Conservation (phyloP, 768 basidiomycete genomes). For the Candolleomyces eurysporus region DNA sequence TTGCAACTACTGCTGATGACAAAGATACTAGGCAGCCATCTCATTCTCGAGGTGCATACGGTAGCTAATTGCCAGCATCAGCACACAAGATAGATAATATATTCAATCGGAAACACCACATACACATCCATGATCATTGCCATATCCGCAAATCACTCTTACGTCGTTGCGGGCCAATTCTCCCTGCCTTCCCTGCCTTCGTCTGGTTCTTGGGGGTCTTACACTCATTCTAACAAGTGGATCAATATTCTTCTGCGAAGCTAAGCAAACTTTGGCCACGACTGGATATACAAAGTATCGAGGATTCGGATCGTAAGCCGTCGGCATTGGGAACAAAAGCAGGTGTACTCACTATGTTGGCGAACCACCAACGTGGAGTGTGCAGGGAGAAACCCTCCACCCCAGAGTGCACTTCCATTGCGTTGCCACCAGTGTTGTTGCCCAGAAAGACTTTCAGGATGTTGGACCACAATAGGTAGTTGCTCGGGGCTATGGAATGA, state of each 20-base stretch:
- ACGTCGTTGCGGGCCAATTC: constrained; percentile 38
- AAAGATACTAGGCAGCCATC: constrained; percentile 74
- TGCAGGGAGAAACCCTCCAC: constrained; percentile 80
- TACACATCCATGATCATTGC: constrained; percentile 85
- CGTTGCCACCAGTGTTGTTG: constrained; percentile 25
- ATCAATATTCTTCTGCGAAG: constrained; percentile 76
- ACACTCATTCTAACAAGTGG: constrained; percentile 31
- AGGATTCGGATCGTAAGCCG: too few species aligned
- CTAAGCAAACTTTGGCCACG: neutral
- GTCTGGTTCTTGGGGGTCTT: constrained; percentile 9
- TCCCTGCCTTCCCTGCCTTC: constrained; percentile 10
- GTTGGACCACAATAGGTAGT: constrained; percentile 55
- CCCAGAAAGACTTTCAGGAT: constrained; percentile 61
- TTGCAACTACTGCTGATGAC: constrained; percentile 38
- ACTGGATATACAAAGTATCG: too few species aligned
- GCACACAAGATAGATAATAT: constrained; percentile 5
- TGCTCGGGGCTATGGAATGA: constrained; percentile 13
- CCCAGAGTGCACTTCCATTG: constrained; percentile 70
- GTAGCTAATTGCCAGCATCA: constrained; percentile 38
- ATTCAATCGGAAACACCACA: constrained; percentile 31
- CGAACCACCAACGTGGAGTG: constrained; percentile 55
- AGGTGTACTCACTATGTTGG: neutral
- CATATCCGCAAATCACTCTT: constrained; percentile 76
- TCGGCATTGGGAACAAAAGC: too few species aligned
- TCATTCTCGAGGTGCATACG: constrained; percentile 92